Evolutionary conservation across 2,329 filamentous ascomycete genomes (phyloP).

Genomic region (Dendrostoma leiphaemia): DNA sequence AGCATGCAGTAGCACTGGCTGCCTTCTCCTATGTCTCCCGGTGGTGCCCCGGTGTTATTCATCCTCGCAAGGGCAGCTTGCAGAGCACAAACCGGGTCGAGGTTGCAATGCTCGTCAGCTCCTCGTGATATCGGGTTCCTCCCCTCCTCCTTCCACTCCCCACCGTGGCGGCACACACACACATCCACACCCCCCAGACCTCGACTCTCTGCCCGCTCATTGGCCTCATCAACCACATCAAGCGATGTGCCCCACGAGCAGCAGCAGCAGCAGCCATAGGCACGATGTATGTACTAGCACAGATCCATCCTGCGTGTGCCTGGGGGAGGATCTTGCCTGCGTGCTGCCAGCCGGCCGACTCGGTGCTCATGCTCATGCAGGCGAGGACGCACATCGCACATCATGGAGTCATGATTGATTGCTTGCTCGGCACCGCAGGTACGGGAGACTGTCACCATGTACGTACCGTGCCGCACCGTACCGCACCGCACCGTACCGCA

Average conservation of each 20-base stretch:
- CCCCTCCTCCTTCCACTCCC: slow-evolving; percentile 19
- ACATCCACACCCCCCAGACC: slow-evolving; percentile 4
- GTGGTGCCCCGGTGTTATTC: neutral
- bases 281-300: too few species aligned
- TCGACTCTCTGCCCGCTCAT: slow-evolving; percentile 19
- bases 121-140: slow-evolving; percentile 25
- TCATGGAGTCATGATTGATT: slow-evolving; percentile 13
- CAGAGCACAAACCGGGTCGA: neutral
- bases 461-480: too few species aligned
- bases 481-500: too few species aligned
- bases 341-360: slow-evolving; percentile 5
- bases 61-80: too few species aligned
- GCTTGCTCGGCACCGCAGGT: slow-evolving; percentile 5
- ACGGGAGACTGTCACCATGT: too few species aligned
- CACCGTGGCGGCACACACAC: slow-evolving; percentile 9
- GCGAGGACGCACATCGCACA: slow-evolving; percentile 13
- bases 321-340: slow-evolving; percentile 4
- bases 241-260: slow-evolving; percentile 17
- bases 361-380: slow-evolving; percentile 12
- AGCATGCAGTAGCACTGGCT: slow-evolving; percentile 34
- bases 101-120: slow-evolving; percentile 7
- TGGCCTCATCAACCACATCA: slow-evolving; percentile 24
- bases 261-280: too few species aligned
- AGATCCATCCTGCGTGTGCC: slow-evolving; percentile 6
- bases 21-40: slow-evolving; percentile 18